These are phyloP conservation scores for Platanthera zijinensis DNA, from an alignment of 106 monocot species.

Conservation along the genomic window DNA sequence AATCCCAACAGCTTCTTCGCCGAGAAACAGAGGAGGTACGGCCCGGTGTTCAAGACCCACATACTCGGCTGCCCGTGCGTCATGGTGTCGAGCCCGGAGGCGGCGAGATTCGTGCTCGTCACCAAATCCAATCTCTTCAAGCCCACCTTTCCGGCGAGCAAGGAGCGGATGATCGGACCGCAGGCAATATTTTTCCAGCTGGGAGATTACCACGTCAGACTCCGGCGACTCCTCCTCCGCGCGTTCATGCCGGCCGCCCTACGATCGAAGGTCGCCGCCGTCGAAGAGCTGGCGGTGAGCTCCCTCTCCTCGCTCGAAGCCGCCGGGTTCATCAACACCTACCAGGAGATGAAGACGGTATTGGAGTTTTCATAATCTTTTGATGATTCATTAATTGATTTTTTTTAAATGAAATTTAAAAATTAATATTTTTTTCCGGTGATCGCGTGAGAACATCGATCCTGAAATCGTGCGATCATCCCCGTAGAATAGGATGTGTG, in stretches of 20 bases:
- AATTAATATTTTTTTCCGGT: too few relatives aligned
- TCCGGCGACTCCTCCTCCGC: constrained; percentile 56
- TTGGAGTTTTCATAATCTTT: too few relatives aligned
- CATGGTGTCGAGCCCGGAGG: constrained; percentile 38
- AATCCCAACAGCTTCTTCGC: constrained; percentile 52
- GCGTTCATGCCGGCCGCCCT: constrained; percentile 73
- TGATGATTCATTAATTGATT: neutral
- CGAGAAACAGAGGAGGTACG: constrained; percentile 38
- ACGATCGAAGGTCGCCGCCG: constrained; percentile 22
- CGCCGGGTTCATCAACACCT: constrained; percentile 46
- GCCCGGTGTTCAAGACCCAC: constrained; percentile 77
- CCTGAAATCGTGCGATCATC: too few relatives aligned
- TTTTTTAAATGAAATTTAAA: too few relatives aligned
- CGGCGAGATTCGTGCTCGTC: constrained; percentile 72
- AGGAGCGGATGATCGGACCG: constrained; percentile 73
- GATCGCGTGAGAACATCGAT: too few relatives aligned
- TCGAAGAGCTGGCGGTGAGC: constrained; percentile 45
- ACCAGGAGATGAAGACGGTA: constrained; percentile 88
- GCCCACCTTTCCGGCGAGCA: constrained; percentile 91
- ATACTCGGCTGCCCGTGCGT: constrained; percentile 64
- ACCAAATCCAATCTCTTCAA: constrained; percentile 76
- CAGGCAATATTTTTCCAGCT: constrained; percentile 96
- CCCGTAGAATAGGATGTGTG: too few relatives aligned
- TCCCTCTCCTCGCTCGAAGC: constrained; percentile 59
- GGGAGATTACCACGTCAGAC: constrained; percentile 58